phyloP scores from a whole-genome alignment of 805 yeast species.

The Yarrowia deformans region DNA sequence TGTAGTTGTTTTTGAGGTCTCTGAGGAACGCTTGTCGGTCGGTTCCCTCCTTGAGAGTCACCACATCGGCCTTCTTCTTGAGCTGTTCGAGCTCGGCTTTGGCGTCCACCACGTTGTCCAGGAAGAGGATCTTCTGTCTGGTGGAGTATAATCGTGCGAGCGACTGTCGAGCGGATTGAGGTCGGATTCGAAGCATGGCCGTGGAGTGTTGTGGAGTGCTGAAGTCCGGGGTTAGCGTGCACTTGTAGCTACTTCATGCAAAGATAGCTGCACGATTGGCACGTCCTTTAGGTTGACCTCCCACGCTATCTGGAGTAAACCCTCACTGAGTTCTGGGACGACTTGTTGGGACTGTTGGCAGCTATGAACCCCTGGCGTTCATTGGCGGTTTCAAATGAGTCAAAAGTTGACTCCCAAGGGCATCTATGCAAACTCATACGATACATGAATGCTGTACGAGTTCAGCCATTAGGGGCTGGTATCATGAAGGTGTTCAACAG shows the following conservation, averaged over 20 bases:
- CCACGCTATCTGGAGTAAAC: not conserved
- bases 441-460: no score
- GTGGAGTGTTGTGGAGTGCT: not conserved
- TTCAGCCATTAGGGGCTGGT: no score
- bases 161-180: slow-evolving; percentile 10
- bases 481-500: no score
- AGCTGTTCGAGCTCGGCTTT: slow-evolving; percentile 71
- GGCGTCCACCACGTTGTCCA: slow-evolving; percentile 69
- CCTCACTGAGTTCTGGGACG: not conserved
- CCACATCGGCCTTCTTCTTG: slow-evolving; percentile 55
- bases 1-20: slow-evolving; percentile 48
- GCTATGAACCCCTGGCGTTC: not conserved
- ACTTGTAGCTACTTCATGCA: no score
- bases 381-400: slow-evolving; percentile 24
- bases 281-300: slow-evolving; percentile 14
- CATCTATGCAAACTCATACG: no score
- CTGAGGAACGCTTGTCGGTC: slow-evolving; percentile 13
- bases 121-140: slow-evolving; percentile 66
- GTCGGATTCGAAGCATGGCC: slow-evolving; percentile 15
- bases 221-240: not conserved
- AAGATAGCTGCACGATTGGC: no score
- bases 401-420: slow-evolving; percentile 4
- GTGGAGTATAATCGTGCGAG: slow-evolving; percentile 41
- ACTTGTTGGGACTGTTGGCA: not conserved
- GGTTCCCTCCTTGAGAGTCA: slow-evolving; percentile 45